Evolutionary conservation across 1,284 basidiomycete species (phyloP).

Genomic region (Bjerkandera adusta): DNA sequence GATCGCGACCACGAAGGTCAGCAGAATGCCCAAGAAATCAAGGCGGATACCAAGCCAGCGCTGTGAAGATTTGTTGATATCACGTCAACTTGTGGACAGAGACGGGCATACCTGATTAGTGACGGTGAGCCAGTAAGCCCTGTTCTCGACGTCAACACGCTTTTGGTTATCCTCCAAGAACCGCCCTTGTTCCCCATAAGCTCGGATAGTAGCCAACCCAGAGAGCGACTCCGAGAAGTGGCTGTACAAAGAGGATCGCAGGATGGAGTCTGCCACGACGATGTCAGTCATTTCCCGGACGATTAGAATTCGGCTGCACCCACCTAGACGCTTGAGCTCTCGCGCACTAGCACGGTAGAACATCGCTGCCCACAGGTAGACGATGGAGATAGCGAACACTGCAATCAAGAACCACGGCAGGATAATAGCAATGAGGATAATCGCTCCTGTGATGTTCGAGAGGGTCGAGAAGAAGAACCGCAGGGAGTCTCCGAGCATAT

Average conservation of each 20-base stretch:
- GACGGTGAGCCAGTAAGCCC: slow-evolving; percentile 86
- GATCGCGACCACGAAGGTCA: slow-evolving; percentile 81
- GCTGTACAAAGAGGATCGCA: slow-evolving; percentile 71
- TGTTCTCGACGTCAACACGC: slow-evolving; percentile 85
- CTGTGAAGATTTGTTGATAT: slow-evolving; percentile 34
- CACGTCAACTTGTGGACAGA: neutral
- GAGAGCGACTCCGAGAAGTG: slow-evolving; percentile 81
- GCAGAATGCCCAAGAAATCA: slow-evolving; percentile 76
- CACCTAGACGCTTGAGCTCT: slow-evolving; percentile 64
- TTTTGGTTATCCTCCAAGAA: slow-evolving; percentile 77
- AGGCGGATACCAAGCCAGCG: slow-evolving; percentile 89
- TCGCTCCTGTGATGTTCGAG: slow-evolving; percentile 66
- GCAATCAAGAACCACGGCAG: slow-evolving; percentile 85
- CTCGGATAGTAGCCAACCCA: slow-evolving; percentile 75
- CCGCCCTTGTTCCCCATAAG: slow-evolving; percentile 62
- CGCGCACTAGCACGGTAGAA: slow-evolving; percentile 90
- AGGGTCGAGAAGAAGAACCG: slow-evolving; percentile 73
- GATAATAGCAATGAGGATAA: slow-evolving; percentile 78
- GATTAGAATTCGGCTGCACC: slow-evolving; percentile 3
- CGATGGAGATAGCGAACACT: slow-evolving; percentile 54
- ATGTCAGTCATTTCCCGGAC: slow-evolving; percentile 49
- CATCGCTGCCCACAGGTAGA: slow-evolving; percentile 64
- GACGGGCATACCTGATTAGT: slow-evolving; percentile 59
- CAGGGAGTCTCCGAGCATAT: slow-evolving; percentile 70
- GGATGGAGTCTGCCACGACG: slow-evolving; percentile 70